Percentiles rank a stretch among this genome's conserved stretches.
Conservation (phyloP, 306 rosid genomes). For the Morella rubra region DNA sequence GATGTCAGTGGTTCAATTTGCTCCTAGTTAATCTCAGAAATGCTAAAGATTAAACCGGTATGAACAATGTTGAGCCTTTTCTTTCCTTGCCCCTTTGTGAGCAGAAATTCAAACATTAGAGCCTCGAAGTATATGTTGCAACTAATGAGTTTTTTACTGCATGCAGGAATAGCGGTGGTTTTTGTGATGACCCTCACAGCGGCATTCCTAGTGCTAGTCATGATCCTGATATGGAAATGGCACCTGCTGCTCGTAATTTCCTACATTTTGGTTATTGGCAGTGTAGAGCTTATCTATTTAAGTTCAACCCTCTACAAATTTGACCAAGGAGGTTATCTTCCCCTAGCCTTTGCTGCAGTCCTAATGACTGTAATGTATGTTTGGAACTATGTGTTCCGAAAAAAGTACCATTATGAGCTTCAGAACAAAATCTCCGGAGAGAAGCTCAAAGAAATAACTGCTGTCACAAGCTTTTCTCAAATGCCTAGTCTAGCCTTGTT, state of each 20-base stretch:
- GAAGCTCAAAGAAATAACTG: slow-evolving; percentile 37
- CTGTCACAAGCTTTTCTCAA: slow-evolving; percentile 18
- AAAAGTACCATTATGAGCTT: slow-evolving; percentile 59
- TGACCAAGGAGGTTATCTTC: slow-evolving; percentile 83
- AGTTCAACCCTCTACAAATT: slow-evolving; percentile 84
- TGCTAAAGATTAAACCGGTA: not conserved
- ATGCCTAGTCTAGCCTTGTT: slow-evolving; percentile 68
- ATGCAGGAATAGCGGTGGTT: slow-evolving; percentile 86
- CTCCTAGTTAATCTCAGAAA: not conserved
- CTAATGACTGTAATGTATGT: slow-evolving; percentile 64
- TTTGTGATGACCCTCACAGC: slow-evolving; percentile 85
- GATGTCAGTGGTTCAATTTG: too few species aligned
- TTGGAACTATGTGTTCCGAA: slow-evolving; percentile 69
- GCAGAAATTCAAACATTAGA: not conserved
- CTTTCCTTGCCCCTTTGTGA: not conserved
- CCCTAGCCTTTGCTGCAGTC: slow-evolving; percentile 55
- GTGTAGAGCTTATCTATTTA: slow-evolving; percentile 59
- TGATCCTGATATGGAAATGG: slow-evolving; percentile 86
- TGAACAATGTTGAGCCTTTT: too few species aligned
- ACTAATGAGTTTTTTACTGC: slow-evolving; percentile 3
- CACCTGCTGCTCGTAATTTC: slow-evolving; percentile 44
- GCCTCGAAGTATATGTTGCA: not conserved
- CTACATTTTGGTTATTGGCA: slow-evolving; percentile 51
- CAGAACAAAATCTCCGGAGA: slow-evolving; percentile 54
- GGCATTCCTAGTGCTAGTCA: slow-evolving; percentile 58